Base-by-base conservation (phyloP, 2,329 filamentous ascomycete genomes). In the Apiospora saccharicola region DNA sequence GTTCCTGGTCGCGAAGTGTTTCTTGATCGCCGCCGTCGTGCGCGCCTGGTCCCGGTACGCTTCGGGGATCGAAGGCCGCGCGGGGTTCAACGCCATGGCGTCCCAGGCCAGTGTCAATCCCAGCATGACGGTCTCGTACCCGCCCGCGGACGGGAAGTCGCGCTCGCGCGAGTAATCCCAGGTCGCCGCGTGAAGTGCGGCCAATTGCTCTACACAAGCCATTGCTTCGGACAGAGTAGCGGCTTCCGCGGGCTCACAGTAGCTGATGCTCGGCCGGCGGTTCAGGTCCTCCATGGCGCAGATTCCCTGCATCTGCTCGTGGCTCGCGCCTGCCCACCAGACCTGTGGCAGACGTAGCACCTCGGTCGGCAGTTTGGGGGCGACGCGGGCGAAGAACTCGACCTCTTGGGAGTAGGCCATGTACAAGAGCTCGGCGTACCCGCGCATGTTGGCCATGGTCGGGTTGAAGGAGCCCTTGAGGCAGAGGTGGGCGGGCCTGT, bases 391-490 rank as follows among this genome's bases (percentile, higher is more conserved):
- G 74, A 82, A 83, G 75, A 84, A 84, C 1, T 81, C 77, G 61
- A 81, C 80, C 73, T 84, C 83, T 16, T 80, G 80, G 73, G 34
- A 43, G 64, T 43, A 67, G 64, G 43, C 64, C 37, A 79, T 78
- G 2, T 77, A 78, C 41, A 81, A 69, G 67, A 73, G 75, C 30
- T 80, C 68, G 10, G 78, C 79, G 76, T 78, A 80, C 2, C 81
- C 80, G 26, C 80, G 79, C 16, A 79, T 69, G 34, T 74, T 78
- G 1, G 80, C 74, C 78, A 82, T 82, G 14, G 72, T 74, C 7
- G 80, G 80, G 69, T 82, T 80, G 72, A 84, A 83, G n/a, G 80
- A 79, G n/a, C 81, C 82, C 75, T 84, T 84, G 71, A 84, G 72
- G 57, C 81, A 84, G 69, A 84, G 71, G 43, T 79, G 73, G 19